Base-by-base conservation (phyloP, 306 rosid species). In the Inga leiocalycina region DNA sequence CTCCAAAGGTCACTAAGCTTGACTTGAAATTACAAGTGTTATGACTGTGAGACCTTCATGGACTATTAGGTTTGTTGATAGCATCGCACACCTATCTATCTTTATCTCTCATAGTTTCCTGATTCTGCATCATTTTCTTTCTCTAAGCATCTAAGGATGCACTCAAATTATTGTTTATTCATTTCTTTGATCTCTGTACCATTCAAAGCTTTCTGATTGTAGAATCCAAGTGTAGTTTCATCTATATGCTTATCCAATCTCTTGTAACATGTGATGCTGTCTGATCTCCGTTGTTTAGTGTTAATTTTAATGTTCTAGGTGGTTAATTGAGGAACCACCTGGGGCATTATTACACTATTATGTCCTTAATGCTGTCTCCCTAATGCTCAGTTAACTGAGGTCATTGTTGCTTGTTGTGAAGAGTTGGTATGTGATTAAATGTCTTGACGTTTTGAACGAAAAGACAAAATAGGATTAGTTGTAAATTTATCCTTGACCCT, bases 1-100 rank as follows among this genome's bases (percentile, higher is more conserved):
- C 77, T 82, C 86, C 79, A 35, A 79, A 20, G 45, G 24, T 5
- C 68, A 80, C 24, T 32, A 76, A 74, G 84, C 68, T 70, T 78
- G 69, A 24, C 83, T 2, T 8, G 13, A 19, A 24, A 44, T 48
- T 68, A 57, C 32, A 22, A 75, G 80, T 51, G 10, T 13, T 5
- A 39, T 10, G 10, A 24, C 39, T 27, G 30, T 27, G 30, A 1
- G 30, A 27, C 30, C 30, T 27, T 27, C 30, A 27, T 27, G 30
- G 30, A 27, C 30, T 27, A 27, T 27, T 27, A 27, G 30, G 30
- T 27, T 27, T 27, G 30, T 27, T 27, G 30, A 27, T 27, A 27
- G 30, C 30, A 27, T 27, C 30, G 30, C 30, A 27, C 30, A 27
- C 30, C 30, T 27, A 27, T 0, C 1, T 27, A 27, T 27, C 30